These are phyloP conservation scores for Alternaria incomplexa DNA, from an alignment of 2,329 filamentous ascomycete genomes.

Conservation along the genomic window DNA sequence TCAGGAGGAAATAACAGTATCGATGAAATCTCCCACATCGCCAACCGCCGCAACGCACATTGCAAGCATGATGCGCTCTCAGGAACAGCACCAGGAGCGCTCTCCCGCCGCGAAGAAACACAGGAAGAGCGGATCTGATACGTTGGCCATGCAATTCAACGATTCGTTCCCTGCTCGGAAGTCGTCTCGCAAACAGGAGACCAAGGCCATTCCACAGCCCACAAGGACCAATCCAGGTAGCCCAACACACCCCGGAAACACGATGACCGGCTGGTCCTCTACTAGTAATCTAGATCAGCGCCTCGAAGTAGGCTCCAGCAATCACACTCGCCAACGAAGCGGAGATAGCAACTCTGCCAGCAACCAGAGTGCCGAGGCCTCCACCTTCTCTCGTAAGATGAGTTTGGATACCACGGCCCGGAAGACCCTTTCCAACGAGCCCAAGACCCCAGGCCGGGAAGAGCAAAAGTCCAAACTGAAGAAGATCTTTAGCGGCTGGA, in stretches of 20 bases:
- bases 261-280: conserved; percentile 37
- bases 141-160: conserved; percentile 30
- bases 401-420: conserved; percentile 30
- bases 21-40: conserved; percentile 23
- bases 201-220: conserved; percentile 12
- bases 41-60: conserved; percentile 38
- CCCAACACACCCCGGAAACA: conserved; percentile 15
- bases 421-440: conserved; percentile 16
- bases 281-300: conserved; percentile 27
- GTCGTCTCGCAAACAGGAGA: conserved; percentile 19
- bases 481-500: conserved; percentile 45
- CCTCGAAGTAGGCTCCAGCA: conserved; percentile 18
- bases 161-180: conserved; percentile 24
- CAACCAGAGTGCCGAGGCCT: conserved; percentile 34
- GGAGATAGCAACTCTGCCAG: conserved; percentile 18
- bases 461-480: conserved; percentile 43
- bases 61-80: conserved; percentile 45
- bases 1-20: conserved; percentile 17
- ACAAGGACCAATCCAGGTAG: conserved; percentile 17
- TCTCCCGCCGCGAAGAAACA: conserved; percentile 36
- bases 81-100: conserved; percentile 33
- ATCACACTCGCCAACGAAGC: conserved; percentile 24
- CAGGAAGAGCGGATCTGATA: conserved; percentile 39
- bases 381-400: conserved; percentile 44
- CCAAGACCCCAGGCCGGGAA: conserved; percentile 27